A percentile compares a stretch with the other conserved stretches of the same genome.
These are phyloP conservation scores for Mortierella sp. DNA, from an alignment of 371 early-diverging fungal species.

Conservation along the genomic window DNA sequence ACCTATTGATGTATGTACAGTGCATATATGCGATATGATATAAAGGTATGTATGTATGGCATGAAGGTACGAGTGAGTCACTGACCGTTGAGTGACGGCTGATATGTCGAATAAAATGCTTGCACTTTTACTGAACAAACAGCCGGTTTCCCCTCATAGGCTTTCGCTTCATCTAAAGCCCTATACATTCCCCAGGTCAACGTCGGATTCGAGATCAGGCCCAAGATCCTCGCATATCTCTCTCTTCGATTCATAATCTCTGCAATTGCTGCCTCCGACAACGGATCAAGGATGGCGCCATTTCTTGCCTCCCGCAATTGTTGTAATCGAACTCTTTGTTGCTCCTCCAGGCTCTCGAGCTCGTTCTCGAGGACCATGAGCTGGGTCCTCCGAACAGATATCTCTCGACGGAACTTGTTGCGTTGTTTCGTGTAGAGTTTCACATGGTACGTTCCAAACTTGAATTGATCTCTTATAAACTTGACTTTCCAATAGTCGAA, in stretches of 20 bases:
- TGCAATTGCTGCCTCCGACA: background rate
- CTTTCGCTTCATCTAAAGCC: slow-evolving; percentile 1
- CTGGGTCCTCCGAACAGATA: background rate
- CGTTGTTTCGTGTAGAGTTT: background rate
- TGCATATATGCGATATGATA: no score
- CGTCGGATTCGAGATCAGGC: background rate
- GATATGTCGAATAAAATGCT: background rate
- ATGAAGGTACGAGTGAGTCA: no score
- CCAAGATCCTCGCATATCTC: slow-evolving; percentile 3
- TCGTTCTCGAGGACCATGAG: background rate
- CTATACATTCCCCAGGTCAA: slow-evolving; percentile 3
- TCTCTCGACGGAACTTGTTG: slow-evolving; percentile 1
- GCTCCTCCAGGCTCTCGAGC: background rate
- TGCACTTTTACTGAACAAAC: background rate
- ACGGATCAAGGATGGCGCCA: background rate
- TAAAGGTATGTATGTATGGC: no score
- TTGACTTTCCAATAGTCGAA: background rate
- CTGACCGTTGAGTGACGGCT: background rate
- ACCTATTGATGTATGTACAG: no score
- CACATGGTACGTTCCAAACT: background rate
- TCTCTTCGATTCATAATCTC: slow-evolving; percentile 1
- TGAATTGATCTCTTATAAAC: background rate
- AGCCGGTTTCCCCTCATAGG: background rate
- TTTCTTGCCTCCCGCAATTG: background rate
- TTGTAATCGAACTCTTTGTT: background rate